These are phyloP conservation scores for Amauroascus niger DNA, from an alignment of 2,329 filamentous ascomycete species.

Conservation along the genomic window DNA sequence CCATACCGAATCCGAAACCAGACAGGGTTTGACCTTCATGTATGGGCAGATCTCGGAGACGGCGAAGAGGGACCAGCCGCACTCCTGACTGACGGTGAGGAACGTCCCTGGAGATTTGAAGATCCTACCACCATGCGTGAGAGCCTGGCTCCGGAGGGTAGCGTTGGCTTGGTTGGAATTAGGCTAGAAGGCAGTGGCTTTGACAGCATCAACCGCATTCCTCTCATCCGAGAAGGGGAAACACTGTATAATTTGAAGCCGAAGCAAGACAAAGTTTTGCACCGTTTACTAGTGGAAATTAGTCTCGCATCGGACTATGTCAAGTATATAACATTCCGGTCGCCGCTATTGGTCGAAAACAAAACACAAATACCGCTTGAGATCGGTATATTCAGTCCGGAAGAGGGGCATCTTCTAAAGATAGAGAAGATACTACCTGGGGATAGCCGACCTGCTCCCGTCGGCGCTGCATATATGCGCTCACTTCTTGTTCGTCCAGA, in stretches of 20 bases:
- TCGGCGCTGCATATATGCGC: slow-evolving; percentile 80
- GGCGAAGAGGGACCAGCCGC: slow-evolving; percentile 58
- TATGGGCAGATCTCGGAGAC: slow-evolving; percentile 69
- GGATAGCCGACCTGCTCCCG: slow-evolving; percentile 77
- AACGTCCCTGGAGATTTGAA: slow-evolving; percentile 92
- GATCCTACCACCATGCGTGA: slow-evolving; percentile 95
- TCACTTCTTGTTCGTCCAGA: slow-evolving; percentile 80
- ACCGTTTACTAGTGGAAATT: slow-evolving; percentile 86
- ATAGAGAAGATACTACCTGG: slow-evolving; percentile 96
- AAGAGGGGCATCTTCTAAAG: slow-evolving; percentile 83
- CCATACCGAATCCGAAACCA: slow-evolving; percentile 93
- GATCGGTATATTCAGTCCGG: slow-evolving; percentile 76
- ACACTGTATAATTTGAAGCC: slow-evolving; percentile 80
- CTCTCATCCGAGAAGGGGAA: slow-evolving; percentile 90
- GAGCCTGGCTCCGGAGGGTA: slow-evolving; percentile 74
- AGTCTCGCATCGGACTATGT: slow-evolving; percentile 88
- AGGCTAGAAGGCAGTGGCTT: slow-evolving; percentile 89
- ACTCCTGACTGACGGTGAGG: slow-evolving; percentile 76
- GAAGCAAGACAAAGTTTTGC: slow-evolving; percentile 71
- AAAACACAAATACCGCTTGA: slow-evolving; percentile 94
- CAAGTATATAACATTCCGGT: slow-evolving; percentile 94
- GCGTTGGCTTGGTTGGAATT: slow-evolving; percentile 67
- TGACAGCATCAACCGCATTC: slow-evolving; percentile 76
- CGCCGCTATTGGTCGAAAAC: slow-evolving; percentile 85
- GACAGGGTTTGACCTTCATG: slow-evolving; percentile 79